Evolutionary conservation across 306 rosid species (phyloP), one percentile per base, ranked within the genome.

Genomic region (Cercis canadensis): DNA sequence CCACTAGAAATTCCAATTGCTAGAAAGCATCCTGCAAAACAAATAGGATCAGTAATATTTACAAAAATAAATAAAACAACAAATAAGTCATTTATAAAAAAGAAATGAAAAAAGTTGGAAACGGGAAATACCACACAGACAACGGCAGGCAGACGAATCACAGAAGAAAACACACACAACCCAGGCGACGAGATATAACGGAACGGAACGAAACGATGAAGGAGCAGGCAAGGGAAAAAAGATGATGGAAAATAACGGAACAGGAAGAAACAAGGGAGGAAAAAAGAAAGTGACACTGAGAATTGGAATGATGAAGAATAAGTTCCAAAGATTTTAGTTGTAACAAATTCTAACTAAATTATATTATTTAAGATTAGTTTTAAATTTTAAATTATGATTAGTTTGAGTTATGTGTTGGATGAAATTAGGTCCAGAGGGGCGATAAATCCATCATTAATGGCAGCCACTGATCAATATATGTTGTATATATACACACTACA

Each of bases 351-450:
- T 58, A 41, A 39, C 51, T 39, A 57, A 21, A 70, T n/a, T 60
- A 54, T 16, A 58, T 54, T 24, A 69, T 19, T 45, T 19, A 34
- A 56, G 29, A 19, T 67, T 50, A 50, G 39, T 6, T 32, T 49
- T 17, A 8, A 12, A 0, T 62, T 80, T 70, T 8, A 36, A 73
- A 78, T 67, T 43, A 16, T 44, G 62, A 18, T 47, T 16, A 24
- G 29, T 24, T 24, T 24, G 29, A 24, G 29, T 24, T 14, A 13
- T 66, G 34, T 39, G 43, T 57, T 52, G 40, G 17, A 39, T 40
- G 46, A 76, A 80, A 73, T 78, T 47, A 57, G 54, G 86, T 70
- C 77, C 81, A 65, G 63, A 69, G 75, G 81, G 86, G 72, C 65
- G 56, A 72, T 21, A 67, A 65, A 55, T 53, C 51, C 29, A 77